Conservation (phyloP, 306 rosid genomes). For the Trichosanthes truncata region DNA sequence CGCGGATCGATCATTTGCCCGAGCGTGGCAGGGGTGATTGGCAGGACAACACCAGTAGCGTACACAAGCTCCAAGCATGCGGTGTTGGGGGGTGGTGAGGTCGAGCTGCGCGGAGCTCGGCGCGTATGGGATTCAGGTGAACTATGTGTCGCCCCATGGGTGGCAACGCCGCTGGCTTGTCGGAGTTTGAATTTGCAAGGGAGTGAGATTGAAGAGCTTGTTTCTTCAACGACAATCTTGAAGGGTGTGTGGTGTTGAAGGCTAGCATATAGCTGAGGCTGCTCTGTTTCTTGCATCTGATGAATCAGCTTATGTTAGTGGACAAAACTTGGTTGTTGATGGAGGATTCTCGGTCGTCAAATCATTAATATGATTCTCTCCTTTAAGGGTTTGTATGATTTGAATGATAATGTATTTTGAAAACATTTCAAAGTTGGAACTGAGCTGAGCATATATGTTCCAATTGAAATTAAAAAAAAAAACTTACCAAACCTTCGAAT, state of each 20-base stretch:
- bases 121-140: conserved; percentile 66
- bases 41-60: conserved; percentile 48
- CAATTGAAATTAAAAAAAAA: no score
- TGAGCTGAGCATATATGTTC: no score
- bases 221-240: conserved; percentile 32
- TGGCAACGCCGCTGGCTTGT: conserved; percentile 62
- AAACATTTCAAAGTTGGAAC: no score
- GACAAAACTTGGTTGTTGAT: background rate
- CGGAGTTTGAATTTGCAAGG: conserved; percentile 26
- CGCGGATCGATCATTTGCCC: conserved; percentile 71
- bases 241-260: conserved; percentile 70
- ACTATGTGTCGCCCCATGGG: conserved; percentile 60
- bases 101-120: conserved; percentile 75
- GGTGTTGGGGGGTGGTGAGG: conserved; percentile 57
- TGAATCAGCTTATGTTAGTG: background rate
- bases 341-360: background rate
- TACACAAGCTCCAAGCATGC: conserved; percentile 75
- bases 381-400: no score
- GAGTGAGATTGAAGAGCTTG: conserved; percentile 31
- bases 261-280: conserved; percentile 67
- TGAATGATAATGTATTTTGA: no score
- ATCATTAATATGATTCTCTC: background rate
- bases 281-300: conserved; percentile 47
- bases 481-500: no score
- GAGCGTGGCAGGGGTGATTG: conserved; percentile 49